Evolutionary conservation across 164 flowering plant species (phyloP).

Genomic region (Nymphaea thermarum): DNA sequence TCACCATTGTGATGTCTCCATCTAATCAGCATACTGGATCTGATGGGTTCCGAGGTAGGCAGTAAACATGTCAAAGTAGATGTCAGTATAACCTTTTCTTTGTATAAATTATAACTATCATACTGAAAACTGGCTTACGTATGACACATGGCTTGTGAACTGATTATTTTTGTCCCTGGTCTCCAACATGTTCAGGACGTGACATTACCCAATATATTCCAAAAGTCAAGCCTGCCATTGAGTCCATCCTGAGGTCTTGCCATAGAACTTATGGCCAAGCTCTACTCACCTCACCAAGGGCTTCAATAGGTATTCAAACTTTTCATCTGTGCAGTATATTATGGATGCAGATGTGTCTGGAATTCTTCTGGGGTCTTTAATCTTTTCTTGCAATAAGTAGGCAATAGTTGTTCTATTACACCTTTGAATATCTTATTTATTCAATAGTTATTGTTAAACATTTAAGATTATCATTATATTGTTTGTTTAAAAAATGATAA

Average conservation of each 20-base stretch:
- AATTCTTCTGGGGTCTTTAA: too few relatives aligned
- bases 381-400: too few relatives aligned
- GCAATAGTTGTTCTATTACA: too few relatives aligned
- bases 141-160: too few relatives aligned
- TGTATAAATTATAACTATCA: too few relatives aligned
- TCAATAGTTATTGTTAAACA: too few relatives aligned
- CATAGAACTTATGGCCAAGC: conserved; percentile 81
- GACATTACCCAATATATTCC: conserved; percentile 88
- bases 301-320: conserved; percentile 53
- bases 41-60: conserved; percentile 74
- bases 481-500: too few relatives aligned
- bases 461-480: too few relatives aligned
- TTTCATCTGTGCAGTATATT: neutral
- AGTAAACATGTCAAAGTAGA: neutral
- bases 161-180: conserved; percentile 2
- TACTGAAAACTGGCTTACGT: too few relatives aligned
- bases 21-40: conserved; percentile 62
- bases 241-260: conserved; percentile 74
- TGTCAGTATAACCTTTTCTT: too few relatives aligned
- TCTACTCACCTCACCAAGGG: conserved; percentile 89
- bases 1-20: conserved; percentile 84
- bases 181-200: conserved; percentile 40
- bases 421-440: too few relatives aligned
- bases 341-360: too few relatives aligned
- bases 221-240: conserved; percentile 93